Conservation (phyloP, 2,329 filamentous ascomycete genomes). For the Huntiella omanensis region DNA sequence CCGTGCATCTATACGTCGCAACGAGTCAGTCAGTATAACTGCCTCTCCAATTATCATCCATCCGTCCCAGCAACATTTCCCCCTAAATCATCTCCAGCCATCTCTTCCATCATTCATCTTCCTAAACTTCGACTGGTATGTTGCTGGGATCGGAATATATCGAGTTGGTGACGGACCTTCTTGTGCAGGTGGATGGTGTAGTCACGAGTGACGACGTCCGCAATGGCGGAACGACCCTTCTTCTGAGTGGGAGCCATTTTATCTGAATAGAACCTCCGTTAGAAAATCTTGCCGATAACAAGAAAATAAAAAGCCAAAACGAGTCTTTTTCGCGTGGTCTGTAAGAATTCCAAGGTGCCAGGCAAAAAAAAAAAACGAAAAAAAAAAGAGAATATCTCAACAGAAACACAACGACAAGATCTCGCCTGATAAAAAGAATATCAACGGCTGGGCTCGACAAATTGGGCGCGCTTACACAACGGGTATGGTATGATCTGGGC, state of each 20-base stretch:
- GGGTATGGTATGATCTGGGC: conserved; percentile 11
- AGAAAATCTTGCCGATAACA: conserved; percentile 9
- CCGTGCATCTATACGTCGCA: conserved; percentile 58
- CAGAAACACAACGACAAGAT: conserved; percentile 13
- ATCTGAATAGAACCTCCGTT: conserved; percentile 24
- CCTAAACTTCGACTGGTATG: not conserved
- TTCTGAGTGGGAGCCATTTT: conserved; percentile 47
- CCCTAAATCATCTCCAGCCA: not conserved
- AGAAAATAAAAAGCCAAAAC: conserved; percentile 3
- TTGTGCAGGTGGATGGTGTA: conserved; percentile 99
- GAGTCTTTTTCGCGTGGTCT: not conserved
- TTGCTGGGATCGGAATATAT: not conserved
- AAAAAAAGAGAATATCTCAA: too few species aligned
- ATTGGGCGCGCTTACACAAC: conserved; percentile 11
- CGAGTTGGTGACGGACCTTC: conserved; percentile 31
- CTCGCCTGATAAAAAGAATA: conserved; percentile 3
- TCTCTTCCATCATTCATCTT: not conserved
- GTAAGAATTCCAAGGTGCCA: too few species aligned
- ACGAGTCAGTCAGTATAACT: conserved; percentile 18
- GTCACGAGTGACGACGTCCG: conserved; percentile 97
- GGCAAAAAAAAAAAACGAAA: too few species aligned
- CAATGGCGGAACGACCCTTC: conserved; percentile 88
- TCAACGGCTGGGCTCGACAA: not conserved
- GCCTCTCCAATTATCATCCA: conserved; percentile 10
- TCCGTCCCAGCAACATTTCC: not conserved